Conservation (phyloP, 2,329 filamentous ascomycete species). For the Cladorrhinum sp. region DNA sequence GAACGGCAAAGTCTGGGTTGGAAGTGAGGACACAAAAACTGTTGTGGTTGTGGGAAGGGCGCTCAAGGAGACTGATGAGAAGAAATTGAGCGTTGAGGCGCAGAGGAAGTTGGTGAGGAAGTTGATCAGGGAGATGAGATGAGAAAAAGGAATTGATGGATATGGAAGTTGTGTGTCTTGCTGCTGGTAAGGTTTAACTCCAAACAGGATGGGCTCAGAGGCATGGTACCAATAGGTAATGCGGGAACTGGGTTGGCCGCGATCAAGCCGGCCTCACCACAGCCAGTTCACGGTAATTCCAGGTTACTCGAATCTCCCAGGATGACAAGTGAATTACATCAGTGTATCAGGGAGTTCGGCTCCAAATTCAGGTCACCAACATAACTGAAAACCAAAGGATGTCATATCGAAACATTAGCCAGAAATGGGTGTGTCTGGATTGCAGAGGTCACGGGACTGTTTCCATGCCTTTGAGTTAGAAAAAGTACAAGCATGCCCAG, state of each 20-base stretch:
- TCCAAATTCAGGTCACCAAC: not conserved
- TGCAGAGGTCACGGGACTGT: not conserved
- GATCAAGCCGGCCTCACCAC: no score
- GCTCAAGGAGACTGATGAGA: slow-evolving; percentile 73
- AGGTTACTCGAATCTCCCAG: no score
- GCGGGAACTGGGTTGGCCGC: no score
- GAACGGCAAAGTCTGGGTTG: slow-evolving; percentile 91
- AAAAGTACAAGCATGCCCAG: not conserved
- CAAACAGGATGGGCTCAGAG: no score
- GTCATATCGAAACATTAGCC: not conserved
- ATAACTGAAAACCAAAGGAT: not conserved
- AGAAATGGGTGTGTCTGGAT: not conserved
- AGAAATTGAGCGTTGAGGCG: slow-evolving; percentile 57
- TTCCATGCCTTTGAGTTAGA: not conserved
- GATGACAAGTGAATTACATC: no score
- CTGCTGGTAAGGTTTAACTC: no score
- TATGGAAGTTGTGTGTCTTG: no score
- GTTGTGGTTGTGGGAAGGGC: slow-evolving; percentile 77
- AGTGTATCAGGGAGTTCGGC: no score
- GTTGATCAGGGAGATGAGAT: slow-evolving; percentile 58
- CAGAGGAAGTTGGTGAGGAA: slow-evolving; percentile 70
- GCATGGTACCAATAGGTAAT: no score
- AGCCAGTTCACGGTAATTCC: no score
- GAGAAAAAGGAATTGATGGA: slow-evolving; percentile 22
- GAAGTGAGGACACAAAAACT: slow-evolving; percentile 69